Evolutionary conservation across 495 filamentous ascomycete genomes (phyloP), one percentile per base, ranked within the genome.

Genomic region (Penicillium soppii): DNA sequence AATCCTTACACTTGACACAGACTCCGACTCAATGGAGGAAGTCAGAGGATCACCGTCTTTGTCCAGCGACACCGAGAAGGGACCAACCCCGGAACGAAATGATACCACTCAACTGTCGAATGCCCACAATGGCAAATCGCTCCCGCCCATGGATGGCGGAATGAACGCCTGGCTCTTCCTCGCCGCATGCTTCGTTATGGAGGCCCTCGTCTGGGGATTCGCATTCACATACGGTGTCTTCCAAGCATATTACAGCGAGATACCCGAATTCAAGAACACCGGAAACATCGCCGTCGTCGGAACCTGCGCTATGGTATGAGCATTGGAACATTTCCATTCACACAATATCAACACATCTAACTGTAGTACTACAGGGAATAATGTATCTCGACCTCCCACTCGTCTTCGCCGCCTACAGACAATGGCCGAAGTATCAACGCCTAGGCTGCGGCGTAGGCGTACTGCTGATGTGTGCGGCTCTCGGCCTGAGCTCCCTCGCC

Each of bases 81-180:
- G n/a, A n/a, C n/a, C n/a, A n/a, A n/a, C n/a, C n/a, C n/a, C 7
- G 41, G n/a, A 26, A 20, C 41, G 7, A 30, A n/a, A 17, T n/a
- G 16, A 29, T 25, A 25, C 15, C 4, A 43, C 15, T 20, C 41
- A 29, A 7, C 13, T 30, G 25, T 43, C 41, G 12, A 43, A 25
- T 1, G 82, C 80, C 1, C 10, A 50, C 17, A 10, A 41, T 30
- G 42, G 16, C 23, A 26, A 10, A 43, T 16, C 29, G 43, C 65
- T 83, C 10, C 82, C 83, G 1, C 75, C 72, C 2, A 75, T 63
- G 2, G 85, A 87, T 63, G 70, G 77, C 7, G 85, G 83, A 8
- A 77, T 73, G 47, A 67, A 82, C 27, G 83, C 85, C 1, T 87
- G 80, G 79, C 67, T 85, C 0, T 84, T 83, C 51, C 69, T 88